phyloP scores from a whole-genome alignment of 257 asterid species.

The Capsicum baccatum region DNA sequence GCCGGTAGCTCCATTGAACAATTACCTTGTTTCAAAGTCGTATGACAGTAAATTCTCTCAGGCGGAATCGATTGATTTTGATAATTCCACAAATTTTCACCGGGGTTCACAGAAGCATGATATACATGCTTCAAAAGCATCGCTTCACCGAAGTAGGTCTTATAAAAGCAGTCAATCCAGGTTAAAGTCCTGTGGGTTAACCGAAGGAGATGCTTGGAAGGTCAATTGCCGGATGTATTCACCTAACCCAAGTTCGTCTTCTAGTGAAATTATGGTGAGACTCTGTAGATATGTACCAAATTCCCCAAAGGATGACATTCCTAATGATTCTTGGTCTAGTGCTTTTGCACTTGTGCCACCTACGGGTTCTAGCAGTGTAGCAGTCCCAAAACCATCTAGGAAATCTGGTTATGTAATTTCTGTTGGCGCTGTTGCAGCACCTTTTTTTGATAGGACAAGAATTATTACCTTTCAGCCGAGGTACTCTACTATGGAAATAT shows the following conservation, averaged over 20 bases:
- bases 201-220: slow-evolving; percentile 48
- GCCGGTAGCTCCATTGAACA: slow-evolving; percentile 33
- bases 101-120: slow-evolving; percentile 33
- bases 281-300: slow-evolving; percentile 63
- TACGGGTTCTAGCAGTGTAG: slow-evolving; percentile 81
- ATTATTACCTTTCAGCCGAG: slow-evolving; percentile 91
- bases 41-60: slow-evolving; percentile 28
- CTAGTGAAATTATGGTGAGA: slow-evolving; percentile 72
- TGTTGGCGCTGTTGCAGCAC: slow-evolving; percentile 86
- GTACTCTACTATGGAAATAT: slow-evolving; percentile 46
- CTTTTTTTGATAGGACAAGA: slow-evolving; percentile 85
- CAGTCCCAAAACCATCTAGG: slow-evolving; percentile 75
- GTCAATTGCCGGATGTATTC: slow-evolving; percentile 80
- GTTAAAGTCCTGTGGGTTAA: slow-evolving; percentile 47
- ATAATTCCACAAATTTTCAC: slow-evolving; percentile 39
- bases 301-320: slow-evolving; percentile 49
- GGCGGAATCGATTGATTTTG: slow-evolving; percentile 32
- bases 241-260: slow-evolving; percentile 70
- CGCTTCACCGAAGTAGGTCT: slow-evolving; percentile 29
- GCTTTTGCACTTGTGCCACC: slow-evolving; percentile 89
- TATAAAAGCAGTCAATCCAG: slow-evolving; percentile 50
- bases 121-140: slow-evolving; percentile 30
- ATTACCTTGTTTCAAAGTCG: slow-evolving; percentile 33
- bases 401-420: slow-evolving; percentile 76
- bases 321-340: slow-evolving; percentile 74